Percentiles rank a stretch among this genome's conserved stretches.
Conservation (phyloP, 2,329 filamentous ascomycete species). For the Aspergillus tamarii region DNA sequence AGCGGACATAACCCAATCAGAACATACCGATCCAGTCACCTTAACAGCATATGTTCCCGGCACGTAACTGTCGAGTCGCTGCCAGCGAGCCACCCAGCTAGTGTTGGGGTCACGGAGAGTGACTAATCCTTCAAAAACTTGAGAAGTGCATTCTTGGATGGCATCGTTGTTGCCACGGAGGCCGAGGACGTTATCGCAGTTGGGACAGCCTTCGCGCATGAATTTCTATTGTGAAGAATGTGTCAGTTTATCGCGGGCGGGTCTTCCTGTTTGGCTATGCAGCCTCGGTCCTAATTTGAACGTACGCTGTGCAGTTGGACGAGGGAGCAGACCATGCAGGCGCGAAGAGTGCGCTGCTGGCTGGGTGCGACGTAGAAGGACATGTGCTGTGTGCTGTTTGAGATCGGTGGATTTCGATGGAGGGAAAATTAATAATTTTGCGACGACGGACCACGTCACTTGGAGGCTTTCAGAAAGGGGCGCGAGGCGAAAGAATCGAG, state of each 20-base stretch:
- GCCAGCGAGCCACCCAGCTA: constrained; percentile 97
- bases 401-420: neutral
- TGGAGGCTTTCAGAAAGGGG: neutral
- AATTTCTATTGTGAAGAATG: constrained; percentile 67
- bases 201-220: constrained; percentile 84
- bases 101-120: constrained; percentile 77
- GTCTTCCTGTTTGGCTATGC: neutral
- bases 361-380: constrained; percentile 71
- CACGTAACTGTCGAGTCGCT: constrained; percentile 85
- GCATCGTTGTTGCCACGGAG: constrained; percentile 77
- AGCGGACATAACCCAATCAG: neutral
- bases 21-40: constrained; percentile 75
- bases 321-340: constrained; percentile 98
- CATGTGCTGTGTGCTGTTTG: constrained; percentile 26
- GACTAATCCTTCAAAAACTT: constrained; percentile 93
- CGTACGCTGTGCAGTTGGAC: constrained; percentile 78
- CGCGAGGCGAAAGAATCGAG: neutral
- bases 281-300: constrained; percentile 12
- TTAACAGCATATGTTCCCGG: constrained; percentile 92
- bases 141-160: constrained; percentile 90
- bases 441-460: neutral
- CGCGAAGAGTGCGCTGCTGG: constrained; percentile 84
- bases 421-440: neutral
- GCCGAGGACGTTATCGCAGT: constrained; percentile 91
- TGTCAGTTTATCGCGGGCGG: neutral